Conservation (phyloP, 2,329 filamentous ascomycete genomes). For the Acephala macrosclerotiorum region DNA sequence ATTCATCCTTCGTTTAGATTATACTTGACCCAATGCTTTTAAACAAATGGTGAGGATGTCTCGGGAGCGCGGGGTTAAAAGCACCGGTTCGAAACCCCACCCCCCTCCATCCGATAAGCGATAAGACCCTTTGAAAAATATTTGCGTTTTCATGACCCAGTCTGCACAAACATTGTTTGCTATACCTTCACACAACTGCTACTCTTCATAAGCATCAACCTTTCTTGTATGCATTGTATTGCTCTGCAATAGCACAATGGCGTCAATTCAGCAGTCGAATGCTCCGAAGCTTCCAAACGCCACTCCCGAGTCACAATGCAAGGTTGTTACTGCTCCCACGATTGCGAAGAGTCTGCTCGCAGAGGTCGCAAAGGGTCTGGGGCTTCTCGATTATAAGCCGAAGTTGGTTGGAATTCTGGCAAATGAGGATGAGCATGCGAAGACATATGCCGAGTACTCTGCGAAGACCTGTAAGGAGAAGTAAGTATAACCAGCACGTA, state of each 20-base stretch:
- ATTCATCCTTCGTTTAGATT: too few relatives aligned
- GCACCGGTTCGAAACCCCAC: too few relatives aligned
- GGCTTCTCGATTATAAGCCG: slow-evolving; percentile 75
- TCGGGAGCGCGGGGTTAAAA: too few relatives aligned
- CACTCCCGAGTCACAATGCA: slow-evolving; percentile 63
- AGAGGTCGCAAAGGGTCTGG: slow-evolving; percentile 80
- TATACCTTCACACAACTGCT: not conserved
- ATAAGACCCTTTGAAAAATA: not conserved
- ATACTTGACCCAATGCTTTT: too few relatives aligned
- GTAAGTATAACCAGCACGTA: slow-evolving; percentile 61
- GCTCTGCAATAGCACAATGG: slow-evolving; percentile 3
- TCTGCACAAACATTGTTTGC: not conserved
- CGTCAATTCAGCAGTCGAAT: not conserved
- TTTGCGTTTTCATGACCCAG: not conserved
- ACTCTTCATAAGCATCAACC: not conserved
- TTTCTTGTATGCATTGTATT: not conserved
- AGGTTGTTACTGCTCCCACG: slow-evolving; percentile 87
- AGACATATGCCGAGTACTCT: slow-evolving; percentile 96
- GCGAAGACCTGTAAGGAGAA: slow-evolving; percentile 96
- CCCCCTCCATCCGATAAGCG: too few relatives aligned
- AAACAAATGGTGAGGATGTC: too few relatives aligned
- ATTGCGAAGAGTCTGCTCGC: slow-evolving; percentile 83
- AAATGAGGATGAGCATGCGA: slow-evolving; percentile 87
- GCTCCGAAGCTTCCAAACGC: not conserved
- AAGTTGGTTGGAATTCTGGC: slow-evolving; percentile 91